Percentiles rank a stretch among this genome's conserved stretches.
Evolutionary conservation across 202 grass and related monocot species (phyloP).

Genomic region (Carex arenaria): DNA sequence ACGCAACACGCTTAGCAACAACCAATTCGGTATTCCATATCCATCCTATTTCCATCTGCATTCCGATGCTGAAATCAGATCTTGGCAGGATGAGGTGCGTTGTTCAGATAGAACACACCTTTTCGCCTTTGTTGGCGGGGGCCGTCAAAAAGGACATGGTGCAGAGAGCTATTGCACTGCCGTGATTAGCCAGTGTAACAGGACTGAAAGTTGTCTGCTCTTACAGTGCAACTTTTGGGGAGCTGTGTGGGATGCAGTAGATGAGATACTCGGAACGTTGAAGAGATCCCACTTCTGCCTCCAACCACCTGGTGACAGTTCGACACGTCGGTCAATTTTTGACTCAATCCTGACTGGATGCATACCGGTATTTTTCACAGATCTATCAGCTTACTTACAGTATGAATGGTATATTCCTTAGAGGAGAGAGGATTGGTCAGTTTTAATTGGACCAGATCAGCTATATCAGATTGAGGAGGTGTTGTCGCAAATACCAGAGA

Average conservation of each 20-base stretch:
- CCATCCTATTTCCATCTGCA: conserved; percentile 37
- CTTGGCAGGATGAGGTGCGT: conserved; percentile 31
- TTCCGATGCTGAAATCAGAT: neutral
- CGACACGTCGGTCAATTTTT: conserved; percentile 23
- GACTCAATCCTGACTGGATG: conserved; percentile 31
- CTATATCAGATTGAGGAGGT: conserved; percentile 9
- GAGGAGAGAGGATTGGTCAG: conserved; percentile 19
- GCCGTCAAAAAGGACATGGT: neutral
- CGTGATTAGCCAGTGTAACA: conserved; percentile 16
- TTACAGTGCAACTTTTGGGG: conserved; percentile 2
- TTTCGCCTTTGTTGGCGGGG: conserved; percentile 22
- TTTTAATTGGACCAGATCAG: neutral
- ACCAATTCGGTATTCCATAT: conserved; percentile 31
- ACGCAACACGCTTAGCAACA: conserved; percentile 3
- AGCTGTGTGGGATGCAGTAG: neutral
- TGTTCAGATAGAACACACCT: conserved; percentile 12
- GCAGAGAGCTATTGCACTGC: neutral
- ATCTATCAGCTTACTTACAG: conserved; percentile 25
- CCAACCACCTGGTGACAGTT: conserved; percentile 27
- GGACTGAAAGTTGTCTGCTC: conserved; percentile 14
- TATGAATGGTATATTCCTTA: conserved; percentile 19
- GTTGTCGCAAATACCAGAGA: neutral
- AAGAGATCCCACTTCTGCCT: conserved; percentile 27
- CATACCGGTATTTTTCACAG: conserved; percentile 34
- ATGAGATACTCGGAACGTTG: conserved; percentile 16